These are phyloP conservation scores for Fusarium burgessii DNA, from an alignment of 2,329 filamentous ascomycete species.

Conservation along the genomic window DNA sequence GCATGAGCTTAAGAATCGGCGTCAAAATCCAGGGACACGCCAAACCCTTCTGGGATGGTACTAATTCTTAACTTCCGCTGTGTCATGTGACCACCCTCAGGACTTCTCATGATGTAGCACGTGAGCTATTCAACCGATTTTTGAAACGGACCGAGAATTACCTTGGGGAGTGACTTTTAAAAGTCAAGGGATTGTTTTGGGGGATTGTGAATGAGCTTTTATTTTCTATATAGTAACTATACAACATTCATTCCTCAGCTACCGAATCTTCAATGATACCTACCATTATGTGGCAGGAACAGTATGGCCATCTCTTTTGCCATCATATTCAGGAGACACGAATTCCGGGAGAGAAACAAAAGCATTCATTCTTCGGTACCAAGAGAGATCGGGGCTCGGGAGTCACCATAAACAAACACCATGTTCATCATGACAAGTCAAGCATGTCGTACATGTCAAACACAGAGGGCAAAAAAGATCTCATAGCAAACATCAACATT, in stretches of 20 bases:
- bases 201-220: no score
- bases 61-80: not conserved
- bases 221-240: no score
- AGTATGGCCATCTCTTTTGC: no score
- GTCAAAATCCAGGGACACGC: constrained; percentile 35
- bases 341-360: no score
- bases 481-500: constrained; percentile 40
- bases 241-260: no score
- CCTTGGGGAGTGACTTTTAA: no score
- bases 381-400: not conserved
- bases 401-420: not conserved
- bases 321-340: no score
- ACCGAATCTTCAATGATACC: no score
- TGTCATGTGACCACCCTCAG: constrained; percentile 9
- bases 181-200: not conserved
- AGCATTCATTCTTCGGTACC: not conserved
- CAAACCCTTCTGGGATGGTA: constrained; percentile 15
- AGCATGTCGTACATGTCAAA: not conserved
- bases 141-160: no score
- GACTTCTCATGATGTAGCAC: not conserved
- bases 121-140: not conserved
- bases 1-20: constrained; percentile 18
- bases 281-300: no score
- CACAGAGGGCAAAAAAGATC: not conserved
- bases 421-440: not conserved